Percentiles rank a stretch among this genome's conserved stretches.
phyloP scores from a whole-genome alignment of 768 basidiomycete genomes.

The Boletus insuetus region DNA sequence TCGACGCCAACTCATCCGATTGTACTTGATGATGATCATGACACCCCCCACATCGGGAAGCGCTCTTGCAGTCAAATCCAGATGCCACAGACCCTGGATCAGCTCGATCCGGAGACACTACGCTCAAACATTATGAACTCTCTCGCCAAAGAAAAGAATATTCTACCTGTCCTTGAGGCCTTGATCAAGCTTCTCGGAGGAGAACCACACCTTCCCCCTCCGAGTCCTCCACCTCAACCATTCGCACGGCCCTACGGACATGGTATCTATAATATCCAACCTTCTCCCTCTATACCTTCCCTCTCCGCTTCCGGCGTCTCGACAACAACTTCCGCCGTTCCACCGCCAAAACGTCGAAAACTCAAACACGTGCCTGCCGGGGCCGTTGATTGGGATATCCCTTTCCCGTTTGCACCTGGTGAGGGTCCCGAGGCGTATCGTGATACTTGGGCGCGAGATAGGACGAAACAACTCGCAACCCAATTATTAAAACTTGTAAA shows the following conservation, averaged over 20 bases:
- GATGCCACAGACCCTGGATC: conserved; percentile 17
- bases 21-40: conserved; percentile 59
- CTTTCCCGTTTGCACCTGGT: conserved; percentile 69
- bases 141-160: conserved; percentile 61
- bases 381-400: conserved; percentile 79
- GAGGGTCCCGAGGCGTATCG: conserved; percentile 70
- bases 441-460: conserved; percentile 61
- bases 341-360: conserved; percentile 56
- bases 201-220: conserved; percentile 23
- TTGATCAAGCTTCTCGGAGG: conserved; percentile 55
- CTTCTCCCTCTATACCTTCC: background rate
- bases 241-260: conserved; percentile 23
- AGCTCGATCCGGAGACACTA: conserved; percentile 41
- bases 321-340: background rate
- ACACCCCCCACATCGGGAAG: conserved; percentile 26
- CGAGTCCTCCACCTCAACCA: conserved; percentile 4
- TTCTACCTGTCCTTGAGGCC: conserved; percentile 62
- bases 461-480: conserved; percentile 57
- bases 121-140: conserved; percentile 58
- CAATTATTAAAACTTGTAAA: conserved; percentile 63
- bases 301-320: background rate
- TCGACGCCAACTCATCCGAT: conserved; percentile 63
- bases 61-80: background rate
- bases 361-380: conserved; percentile 72
- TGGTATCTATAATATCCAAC: conserved; percentile 2